phyloP scores from a whole-genome alignment of 306 rosid genomes.

The Cucurbita argyrosperma region DNA sequence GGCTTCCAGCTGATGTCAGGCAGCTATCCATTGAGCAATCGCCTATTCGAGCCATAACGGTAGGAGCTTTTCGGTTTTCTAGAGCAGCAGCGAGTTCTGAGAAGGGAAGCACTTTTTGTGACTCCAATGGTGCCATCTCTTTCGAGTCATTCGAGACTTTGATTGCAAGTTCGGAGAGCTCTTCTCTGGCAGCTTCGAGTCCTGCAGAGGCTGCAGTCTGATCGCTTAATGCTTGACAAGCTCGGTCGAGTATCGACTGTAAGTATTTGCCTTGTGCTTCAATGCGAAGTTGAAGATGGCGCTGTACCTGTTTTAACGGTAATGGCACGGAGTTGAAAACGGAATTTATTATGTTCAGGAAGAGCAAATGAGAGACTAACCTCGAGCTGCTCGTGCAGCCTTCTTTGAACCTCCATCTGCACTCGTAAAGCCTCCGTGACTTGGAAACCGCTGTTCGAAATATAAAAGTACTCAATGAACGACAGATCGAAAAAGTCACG shows the following conservation, averaged over 20 bases:
- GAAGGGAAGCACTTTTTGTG: constrained; percentile 19
- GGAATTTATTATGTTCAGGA: background rate
- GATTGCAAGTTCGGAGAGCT: constrained; percentile 40
- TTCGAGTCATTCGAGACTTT: constrained; percentile 24
- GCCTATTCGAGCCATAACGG: constrained; percentile 16
- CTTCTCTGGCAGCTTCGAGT: constrained; percentile 37
- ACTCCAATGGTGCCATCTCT: constrained; percentile 18
- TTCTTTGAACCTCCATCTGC: constrained; percentile 53
- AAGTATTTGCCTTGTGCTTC: constrained; percentile 53
- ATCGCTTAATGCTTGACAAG: constrained; percentile 28
- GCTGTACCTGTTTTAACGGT: constrained; percentile 29
- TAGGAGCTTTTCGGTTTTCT: constrained; percentile 15
- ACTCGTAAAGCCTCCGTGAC: constrained; percentile 49
- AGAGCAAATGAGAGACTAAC: constrained; percentile 14
- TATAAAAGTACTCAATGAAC: background rate
- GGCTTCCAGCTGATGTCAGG: constrained; percentile 29
- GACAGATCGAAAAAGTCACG: background rate
- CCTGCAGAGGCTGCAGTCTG: constrained; percentile 28
- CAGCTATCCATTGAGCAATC: constrained; percentile 35
- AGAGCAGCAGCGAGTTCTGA: constrained; percentile 22
- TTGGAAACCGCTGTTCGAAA: constrained; percentile 31
- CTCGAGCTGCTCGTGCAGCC: constrained; percentile 55
- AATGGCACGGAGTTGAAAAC: background rate
- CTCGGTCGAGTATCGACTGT: constrained; percentile 47
- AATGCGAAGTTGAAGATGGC: constrained; percentile 43